phyloP scores from a whole-genome alignment of 2,329 filamentous ascomycete genomes.

The Ophiostoma sp. region DNA sequence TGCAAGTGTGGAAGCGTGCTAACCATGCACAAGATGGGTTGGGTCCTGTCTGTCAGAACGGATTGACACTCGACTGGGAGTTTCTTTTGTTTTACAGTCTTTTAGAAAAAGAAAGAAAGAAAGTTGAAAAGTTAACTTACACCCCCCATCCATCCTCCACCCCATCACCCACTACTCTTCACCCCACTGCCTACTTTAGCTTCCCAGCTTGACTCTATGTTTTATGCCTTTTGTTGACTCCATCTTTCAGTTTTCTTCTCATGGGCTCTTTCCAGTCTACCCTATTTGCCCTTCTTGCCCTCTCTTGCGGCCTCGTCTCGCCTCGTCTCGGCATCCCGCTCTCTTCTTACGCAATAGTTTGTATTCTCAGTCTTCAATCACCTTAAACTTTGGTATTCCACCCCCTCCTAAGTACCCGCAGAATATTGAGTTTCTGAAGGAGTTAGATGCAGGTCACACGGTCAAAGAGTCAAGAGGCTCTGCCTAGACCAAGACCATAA shows the following conservation, averaged over 20 bases:
- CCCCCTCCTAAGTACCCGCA: neutral
- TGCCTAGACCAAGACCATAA: neutral
- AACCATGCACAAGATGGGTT: neutral
- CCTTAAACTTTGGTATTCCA: too few species aligned
- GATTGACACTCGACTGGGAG: neutral
- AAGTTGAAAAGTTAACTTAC: neutral
- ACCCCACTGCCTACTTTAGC: neutral
- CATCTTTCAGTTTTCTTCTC: neutral
- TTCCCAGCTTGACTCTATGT: neutral
- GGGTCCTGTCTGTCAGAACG: neutral
- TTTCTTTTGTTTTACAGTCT: too few species aligned
- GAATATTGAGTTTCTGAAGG: neutral
- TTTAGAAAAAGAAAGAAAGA: neutral
- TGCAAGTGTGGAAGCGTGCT: neutral
- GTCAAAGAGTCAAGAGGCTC: neutral
- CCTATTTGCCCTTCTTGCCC: neutral
- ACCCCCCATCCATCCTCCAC: neutral
- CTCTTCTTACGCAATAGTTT: slow-evolving; percentile 2
- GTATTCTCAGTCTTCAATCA: neutral
- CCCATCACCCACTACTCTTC: neutral
- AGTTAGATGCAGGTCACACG: neutral
- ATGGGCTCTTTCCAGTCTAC: neutral
- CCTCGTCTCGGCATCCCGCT: neutral
- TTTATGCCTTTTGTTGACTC: neutral
- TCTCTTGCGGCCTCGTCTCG: neutral